phyloP scores from a whole-genome alignment of 345 rosid genomes.

The Gossypium anomalum region DNA sequence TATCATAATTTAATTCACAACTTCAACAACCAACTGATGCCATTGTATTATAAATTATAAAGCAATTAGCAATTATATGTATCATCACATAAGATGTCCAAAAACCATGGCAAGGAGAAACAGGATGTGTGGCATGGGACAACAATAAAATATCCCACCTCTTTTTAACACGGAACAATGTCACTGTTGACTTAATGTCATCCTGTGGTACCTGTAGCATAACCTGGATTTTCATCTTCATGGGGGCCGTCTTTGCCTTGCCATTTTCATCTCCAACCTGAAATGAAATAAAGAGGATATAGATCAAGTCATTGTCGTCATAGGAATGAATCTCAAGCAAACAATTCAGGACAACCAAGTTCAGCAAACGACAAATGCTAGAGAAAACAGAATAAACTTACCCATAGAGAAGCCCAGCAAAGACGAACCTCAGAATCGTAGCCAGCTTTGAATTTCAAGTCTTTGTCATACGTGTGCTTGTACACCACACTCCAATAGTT shows the following conservation, averaged over 20 bases:
- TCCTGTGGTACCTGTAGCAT: constrained; percentile 96
- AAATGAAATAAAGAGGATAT: background rate
- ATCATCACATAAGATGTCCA: background rate
- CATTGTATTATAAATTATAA: background rate
- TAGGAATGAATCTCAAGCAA: background rate
- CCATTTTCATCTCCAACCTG: constrained; percentile 86
- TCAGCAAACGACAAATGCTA: background rate
- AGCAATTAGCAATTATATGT: background rate
- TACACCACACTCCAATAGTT: constrained; percentile 89
- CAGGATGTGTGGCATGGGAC: background rate
- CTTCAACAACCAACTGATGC: background rate
- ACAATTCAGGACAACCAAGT: background rate
- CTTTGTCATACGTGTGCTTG: constrained; percentile 80
- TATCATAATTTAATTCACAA: background rate
- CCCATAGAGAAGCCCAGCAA: constrained; percentile 98
- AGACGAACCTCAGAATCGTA: constrained; percentile 81
- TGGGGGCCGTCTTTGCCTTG: constrained; percentile 68
- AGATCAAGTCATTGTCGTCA: background rate
- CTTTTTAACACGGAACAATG: constrained; percentile 89
- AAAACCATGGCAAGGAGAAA: background rate
- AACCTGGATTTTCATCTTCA: constrained; percentile 87
- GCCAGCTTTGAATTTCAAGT: constrained; percentile 86
- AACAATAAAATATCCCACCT: constrained; percentile 63
- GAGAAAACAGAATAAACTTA: constrained; percentile 29
- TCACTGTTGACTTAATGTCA: constrained; percentile 55